Conservation (phyloP, 1,139 yeast genomes). For the Candida sp. region DNA sequence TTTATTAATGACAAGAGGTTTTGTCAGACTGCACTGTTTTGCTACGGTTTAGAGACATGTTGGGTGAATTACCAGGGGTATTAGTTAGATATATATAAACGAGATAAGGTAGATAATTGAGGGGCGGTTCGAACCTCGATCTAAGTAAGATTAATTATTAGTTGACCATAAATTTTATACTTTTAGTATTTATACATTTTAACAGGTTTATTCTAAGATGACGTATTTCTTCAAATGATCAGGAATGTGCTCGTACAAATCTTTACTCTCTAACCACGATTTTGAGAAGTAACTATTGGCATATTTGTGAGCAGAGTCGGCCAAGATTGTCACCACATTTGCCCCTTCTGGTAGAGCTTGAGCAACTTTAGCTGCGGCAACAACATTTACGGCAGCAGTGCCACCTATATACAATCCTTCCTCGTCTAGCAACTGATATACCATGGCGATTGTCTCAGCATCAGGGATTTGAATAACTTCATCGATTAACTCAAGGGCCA, state of each 20-base stretch:
- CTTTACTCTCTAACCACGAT: conserved; percentile 72
- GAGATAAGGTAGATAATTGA: too few relatives aligned
- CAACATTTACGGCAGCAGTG: conserved; percentile 80
- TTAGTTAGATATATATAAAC: too few relatives aligned
- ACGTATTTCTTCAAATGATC: conserved; percentile 67
- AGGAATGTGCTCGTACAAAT: conserved; percentile 64
- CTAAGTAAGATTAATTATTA: too few relatives aligned
- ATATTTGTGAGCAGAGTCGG: conserved; percentile 89
- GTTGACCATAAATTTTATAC: too few relatives aligned
- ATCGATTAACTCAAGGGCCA: conserved; percentile 66
- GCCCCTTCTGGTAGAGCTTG: conserved; percentile 75
- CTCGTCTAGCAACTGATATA: conserved; percentile 76
- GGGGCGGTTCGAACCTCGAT: too few relatives aligned
- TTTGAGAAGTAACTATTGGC: conserved; percentile 76
- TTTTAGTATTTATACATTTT: too few relatives aligned
- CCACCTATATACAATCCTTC: conserved; percentile 94
- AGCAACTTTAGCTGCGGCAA: conserved; percentile 75
- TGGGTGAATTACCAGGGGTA: too few relatives aligned
- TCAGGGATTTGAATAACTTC: conserved; percentile 78
- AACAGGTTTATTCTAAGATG: conserved; percentile 22
- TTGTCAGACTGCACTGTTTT: too few relatives aligned
- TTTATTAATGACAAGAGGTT: not conserved
- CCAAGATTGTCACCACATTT: conserved; percentile 80
- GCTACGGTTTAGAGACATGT: too few relatives aligned
- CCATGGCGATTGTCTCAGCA: conserved; percentile 73